Conservation (phyloP, 73 alveolate species). For the Blepharisma stoltei region DNA sequence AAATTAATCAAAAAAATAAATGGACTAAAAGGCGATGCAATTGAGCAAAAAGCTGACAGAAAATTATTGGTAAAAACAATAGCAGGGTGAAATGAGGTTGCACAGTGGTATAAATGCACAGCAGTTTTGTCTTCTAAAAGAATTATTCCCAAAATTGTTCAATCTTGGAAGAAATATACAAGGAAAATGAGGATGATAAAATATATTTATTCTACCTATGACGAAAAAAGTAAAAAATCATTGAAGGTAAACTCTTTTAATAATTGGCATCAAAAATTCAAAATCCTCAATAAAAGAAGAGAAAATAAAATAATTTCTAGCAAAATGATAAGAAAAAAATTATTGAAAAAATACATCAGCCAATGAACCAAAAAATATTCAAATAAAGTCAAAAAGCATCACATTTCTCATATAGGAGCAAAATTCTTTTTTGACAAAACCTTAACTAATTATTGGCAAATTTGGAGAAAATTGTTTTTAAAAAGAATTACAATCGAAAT, state of each 20-base stretch:
- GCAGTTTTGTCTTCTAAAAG: too few relatives aligned
- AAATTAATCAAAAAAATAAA: too few relatives aligned
- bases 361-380: not conserved
- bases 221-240: not conserved
- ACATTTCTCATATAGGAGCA: not conserved
- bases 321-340: not conserved
- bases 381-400: not conserved
- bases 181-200: not conserved
- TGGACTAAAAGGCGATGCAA: too few relatives aligned
- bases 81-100: too few relatives aligned
- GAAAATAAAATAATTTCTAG: not conserved
- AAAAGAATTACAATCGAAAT: not conserved
- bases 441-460: not conserved
- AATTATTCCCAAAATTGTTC: not conserved
- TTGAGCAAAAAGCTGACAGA: too few relatives aligned
- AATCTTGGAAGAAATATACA: conserved; percentile 6
- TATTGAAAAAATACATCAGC: not conserved
- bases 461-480: conserved; percentile 24
- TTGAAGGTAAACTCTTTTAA: not conserved
- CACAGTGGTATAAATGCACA: too few relatives aligned
- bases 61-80: too few relatives aligned
- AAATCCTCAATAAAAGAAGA: conserved; percentile 5
- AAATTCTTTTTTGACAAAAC: not conserved
- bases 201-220: not conserved
- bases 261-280: not conserved